phyloP scores from a whole-genome alignment of 257 asterid species.

The Rhazya stricta region DNA sequence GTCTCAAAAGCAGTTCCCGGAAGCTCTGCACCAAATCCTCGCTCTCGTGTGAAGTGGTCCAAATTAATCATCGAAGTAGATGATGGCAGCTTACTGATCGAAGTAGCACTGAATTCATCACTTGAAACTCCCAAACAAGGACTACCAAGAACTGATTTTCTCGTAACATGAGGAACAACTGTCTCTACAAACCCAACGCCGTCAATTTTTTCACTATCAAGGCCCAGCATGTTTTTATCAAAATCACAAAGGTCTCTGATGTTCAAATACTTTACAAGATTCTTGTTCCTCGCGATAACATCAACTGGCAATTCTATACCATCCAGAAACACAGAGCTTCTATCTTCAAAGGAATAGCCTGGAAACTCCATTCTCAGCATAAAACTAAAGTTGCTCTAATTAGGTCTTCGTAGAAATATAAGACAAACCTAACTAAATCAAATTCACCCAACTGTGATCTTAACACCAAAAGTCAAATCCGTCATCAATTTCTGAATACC shows the following conservation, averaged over 20 bases:
- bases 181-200: constrained; percentile 15
- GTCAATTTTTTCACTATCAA: constrained; percentile 21
- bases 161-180: constrained; percentile 15
- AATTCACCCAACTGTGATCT: background rate
- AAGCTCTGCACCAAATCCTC: constrained; percentile 18
- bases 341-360: constrained; percentile 23
- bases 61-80: constrained; percentile 9
- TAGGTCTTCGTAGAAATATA: background rate
- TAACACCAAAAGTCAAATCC: background rate
- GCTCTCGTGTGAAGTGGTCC: constrained; percentile 12
- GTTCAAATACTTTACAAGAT: constrained; percentile 16
- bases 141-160: constrained; percentile 15
- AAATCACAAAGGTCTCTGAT: constrained; percentile 17
- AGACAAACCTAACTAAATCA: background rate
- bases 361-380: constrained; percentile 26
- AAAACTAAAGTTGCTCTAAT: background rate
- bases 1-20: background rate
- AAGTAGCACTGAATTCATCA: constrained; percentile 14
- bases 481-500: background rate
- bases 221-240: constrained; percentile 6
- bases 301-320: constrained; percentile 20
- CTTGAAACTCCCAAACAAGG: constrained; percentile 7
- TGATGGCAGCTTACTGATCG: constrained; percentile 9
- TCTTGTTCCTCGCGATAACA: constrained; percentile 15
- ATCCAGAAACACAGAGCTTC: constrained; percentile 23